A percentile compares a stretch with the other conserved stretches of the same genome.
Conservation (phyloP, 2,329 filamentous ascomycete species). For the Neonectria sp. region DNA sequence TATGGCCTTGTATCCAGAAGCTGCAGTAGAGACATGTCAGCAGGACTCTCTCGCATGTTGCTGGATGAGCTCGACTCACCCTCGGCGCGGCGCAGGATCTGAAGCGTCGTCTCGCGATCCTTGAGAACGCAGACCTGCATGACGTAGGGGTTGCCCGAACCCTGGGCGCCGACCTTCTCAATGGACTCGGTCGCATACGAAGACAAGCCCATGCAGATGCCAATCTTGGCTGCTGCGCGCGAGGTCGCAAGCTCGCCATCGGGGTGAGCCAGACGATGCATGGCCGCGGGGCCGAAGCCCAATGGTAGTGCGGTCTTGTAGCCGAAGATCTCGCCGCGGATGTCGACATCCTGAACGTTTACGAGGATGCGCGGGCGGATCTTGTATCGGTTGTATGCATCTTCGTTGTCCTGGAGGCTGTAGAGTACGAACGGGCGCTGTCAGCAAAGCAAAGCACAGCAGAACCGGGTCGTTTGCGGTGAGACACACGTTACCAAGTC, state of each 20-base stretch:
- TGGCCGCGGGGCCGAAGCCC: slow-evolving; percentile 68
- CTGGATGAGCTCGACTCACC: slow-evolving; percentile 20
- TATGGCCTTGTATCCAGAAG: slow-evolving; percentile 63
- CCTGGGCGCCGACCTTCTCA: slow-evolving; percentile 40
- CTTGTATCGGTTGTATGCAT: slow-evolving; percentile 66
- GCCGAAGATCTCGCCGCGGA: slow-evolving; percentile 40
- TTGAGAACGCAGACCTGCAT: slow-evolving; percentile 45
- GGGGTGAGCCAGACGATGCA: slow-evolving; percentile 67
- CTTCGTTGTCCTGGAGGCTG: slow-evolving; percentile 68
- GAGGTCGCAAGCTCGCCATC: slow-evolving; percentile 67
- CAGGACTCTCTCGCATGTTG: no score
- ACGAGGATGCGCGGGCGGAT: slow-evolving; percentile 56
- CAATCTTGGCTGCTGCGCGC: slow-evolving; percentile 52
- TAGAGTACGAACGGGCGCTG: no score
- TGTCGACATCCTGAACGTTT: slow-evolving; percentile 44
- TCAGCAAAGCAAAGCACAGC: no score
- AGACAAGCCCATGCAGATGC: slow-evolving; percentile 49
- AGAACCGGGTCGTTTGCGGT: slow-evolving; percentile 35
- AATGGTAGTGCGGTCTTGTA: slow-evolving; percentile 61
- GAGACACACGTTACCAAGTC: slow-evolving; percentile 52
- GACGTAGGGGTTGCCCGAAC: slow-evolving; percentile 41
- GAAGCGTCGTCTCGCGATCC: slow-evolving; percentile 39
- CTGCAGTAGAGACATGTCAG: slow-evolving; percentile 11
- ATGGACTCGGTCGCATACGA: slow-evolving; percentile 44
- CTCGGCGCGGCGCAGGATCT: slow-evolving; percentile 41